Percentiles rank a stretch among this genome's conserved stretches.
These are phyloP conservation scores for Verticillium isaacii DNA, from an alignment of 2,329 filamentous ascomycete species.

Conservation along the genomic window DNA sequence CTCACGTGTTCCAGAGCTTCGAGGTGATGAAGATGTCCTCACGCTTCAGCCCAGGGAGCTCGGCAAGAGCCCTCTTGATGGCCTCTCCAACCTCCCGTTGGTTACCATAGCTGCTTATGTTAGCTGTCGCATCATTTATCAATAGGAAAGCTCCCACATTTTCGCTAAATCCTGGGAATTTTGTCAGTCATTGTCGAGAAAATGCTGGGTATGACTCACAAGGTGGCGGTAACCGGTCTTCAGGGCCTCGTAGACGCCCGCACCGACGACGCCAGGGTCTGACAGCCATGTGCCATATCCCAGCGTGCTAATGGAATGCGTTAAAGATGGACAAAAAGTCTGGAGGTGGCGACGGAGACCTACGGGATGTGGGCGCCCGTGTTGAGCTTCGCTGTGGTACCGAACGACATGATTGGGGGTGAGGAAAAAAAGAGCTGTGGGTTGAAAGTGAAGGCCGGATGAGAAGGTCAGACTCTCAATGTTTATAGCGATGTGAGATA, in stretches of 20 bases:
- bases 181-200: background rate
- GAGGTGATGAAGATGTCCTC: conserved; percentile 69
- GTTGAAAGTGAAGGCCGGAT: too few species aligned
- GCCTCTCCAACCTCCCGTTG: conserved; percentile 64
- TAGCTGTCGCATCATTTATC: conserved; percentile 43
- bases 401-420: conserved; percentile 44
- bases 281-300: conserved; percentile 70
- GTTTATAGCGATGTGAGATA: too few species aligned
- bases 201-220: conserved; percentile 38
- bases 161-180: conserved; percentile 30
- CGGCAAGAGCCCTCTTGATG: conserved; percentile 38
- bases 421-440: background rate
- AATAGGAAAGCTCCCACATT: conserved; percentile 13
- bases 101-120: conserved; percentile 61
- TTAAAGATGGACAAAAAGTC: background rate
- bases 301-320: background rate
- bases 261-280: conserved; percentile 59
- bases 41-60: conserved; percentile 55
- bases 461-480: too few species aligned
- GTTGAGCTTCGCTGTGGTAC: conserved; percentile 52
- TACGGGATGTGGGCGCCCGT: conserved; percentile 62
- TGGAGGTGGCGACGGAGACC: conserved; percentile 59
- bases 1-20: conserved; percentile 78
- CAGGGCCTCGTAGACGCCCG: conserved; percentile 67
- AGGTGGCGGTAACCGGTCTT: conserved; percentile 69